Evolutionary conservation across 768 basidiomycete genomes (phyloP).

Genomic region (Dioszegia crocea): DNA sequence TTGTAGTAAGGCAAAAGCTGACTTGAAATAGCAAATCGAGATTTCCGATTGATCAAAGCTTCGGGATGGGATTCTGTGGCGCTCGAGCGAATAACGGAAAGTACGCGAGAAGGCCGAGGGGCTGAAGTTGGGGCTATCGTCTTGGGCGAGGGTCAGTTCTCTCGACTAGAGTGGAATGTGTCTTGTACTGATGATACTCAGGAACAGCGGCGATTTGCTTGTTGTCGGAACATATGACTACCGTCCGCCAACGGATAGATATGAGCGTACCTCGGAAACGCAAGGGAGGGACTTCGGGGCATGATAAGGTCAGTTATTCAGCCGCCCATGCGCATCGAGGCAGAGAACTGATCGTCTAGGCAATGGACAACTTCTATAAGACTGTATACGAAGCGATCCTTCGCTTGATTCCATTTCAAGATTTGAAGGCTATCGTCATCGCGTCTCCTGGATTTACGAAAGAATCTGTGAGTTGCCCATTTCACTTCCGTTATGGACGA

Average conservation of each 20-base stretch:
- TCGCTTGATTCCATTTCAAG: conserved; percentile 81
- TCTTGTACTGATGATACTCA: conserved; percentile 27
- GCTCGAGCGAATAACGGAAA: conserved; percentile 72
- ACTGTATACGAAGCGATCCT: conserved; percentile 79
- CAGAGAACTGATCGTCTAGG: conserved; percentile 49
- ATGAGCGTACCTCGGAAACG: conserved; percentile 85
- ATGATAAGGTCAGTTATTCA: conserved; percentile 63
- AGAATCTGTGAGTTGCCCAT: conserved; percentile 60
- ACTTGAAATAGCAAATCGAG: conserved; percentile 60
- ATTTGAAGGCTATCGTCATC: conserved; percentile 84
- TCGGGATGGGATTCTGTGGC: conserved; percentile 85
- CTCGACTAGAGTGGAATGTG: background rate
- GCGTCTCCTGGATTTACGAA: conserved; percentile 95
- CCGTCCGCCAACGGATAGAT: conserved; percentile 83
- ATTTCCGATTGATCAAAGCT: conserved; percentile 81
- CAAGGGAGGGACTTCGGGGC: conserved; percentile 73
- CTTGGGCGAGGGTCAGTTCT: conserved; percentile 72
- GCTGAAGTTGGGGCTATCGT: conserved; percentile 96
- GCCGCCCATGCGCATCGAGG: background rate
- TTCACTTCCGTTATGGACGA: background rate
- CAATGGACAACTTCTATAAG: conserved; percentile 74
- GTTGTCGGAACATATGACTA: conserved; percentile 93
- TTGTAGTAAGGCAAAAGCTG: background rate
- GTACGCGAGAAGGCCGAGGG: conserved; percentile 86
- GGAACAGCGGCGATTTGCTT: conserved; percentile 89